Base-by-base conservation (phyloP, 768 basidiomycete species). In the Tephrocybe sp. region DNA sequence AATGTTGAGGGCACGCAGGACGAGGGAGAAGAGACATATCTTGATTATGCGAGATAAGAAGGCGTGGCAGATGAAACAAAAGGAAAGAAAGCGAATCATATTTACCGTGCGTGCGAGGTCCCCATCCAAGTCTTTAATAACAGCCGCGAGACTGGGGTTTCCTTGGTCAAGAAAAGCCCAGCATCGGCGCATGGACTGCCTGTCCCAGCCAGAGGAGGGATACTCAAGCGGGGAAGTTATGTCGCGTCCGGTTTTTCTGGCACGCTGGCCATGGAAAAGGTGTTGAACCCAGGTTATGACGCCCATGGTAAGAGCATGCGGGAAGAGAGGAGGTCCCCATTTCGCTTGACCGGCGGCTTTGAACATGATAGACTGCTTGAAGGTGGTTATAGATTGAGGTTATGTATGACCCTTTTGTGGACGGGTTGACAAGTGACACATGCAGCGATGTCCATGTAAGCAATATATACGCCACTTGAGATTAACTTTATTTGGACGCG, bases 11-110 rank as follows among this genome's bases (percentile, higher is more conserved):
- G 83, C 95, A n/a, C 96, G 83, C 4, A 98, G 78, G 3, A 94
- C 88, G 39, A 98, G 82, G 69, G 98, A 98, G 69, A 96, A 98
- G 49, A 98, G 68, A 66, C 89, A 92, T 54, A 97, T 85, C 95
- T 97, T 56, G 13, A 39, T 36, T 47, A 31, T 8, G 7, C 8
- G 4, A 36, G 9, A 35, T 34, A 15, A 34, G 6, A 5, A 34
- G 32, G 5, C 8, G 13, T 11, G 32, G 25, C 21, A 27, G 5
- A 8, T 1, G 15, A 25, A 28, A 36, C 19, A 49, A 22, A 50
- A 21, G 24, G 24, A 28, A 21, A 47, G 21, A 9, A 28, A 37
- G 13, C 18, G 5, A n/a, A 21, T 12, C 35, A 34, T 24, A 83
- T 92, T 69, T 64, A 97, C 94, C 32, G 87, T 88, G 53, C 96